Evolutionary conservation across 2,329 filamentous ascomycete species (phyloP).

Genomic region (Hypoxylon sp.): DNA sequence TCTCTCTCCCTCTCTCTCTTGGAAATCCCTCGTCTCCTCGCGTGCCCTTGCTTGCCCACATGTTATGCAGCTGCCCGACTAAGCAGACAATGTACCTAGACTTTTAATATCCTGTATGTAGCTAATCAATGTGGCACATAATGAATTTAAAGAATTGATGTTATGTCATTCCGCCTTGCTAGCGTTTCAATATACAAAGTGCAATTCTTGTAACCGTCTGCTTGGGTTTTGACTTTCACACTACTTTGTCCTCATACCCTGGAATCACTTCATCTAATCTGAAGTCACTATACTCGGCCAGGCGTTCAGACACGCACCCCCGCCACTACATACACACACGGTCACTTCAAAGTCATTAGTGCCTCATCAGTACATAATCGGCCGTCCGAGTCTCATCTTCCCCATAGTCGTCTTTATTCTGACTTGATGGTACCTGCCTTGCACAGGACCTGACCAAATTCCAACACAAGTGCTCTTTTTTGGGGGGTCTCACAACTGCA

Average conservation of each 20-base stretch:
- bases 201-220: conserved; percentile 21
- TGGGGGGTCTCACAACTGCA: conserved; percentile 13
- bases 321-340: background rate
- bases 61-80: background rate
- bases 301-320: conserved; percentile 14
- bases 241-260: conserved; percentile 12
- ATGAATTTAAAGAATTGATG: conserved; percentile 15
- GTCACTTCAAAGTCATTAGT: conserved; percentile 14
- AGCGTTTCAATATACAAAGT: background rate
- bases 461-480: conserved; percentile 10
- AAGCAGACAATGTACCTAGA: conserved; percentile 8
- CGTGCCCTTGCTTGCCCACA: conserved; percentile 23
- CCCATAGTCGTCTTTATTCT: background rate
- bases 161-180: conserved; percentile 31
- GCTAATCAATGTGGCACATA: conserved; percentile 24
- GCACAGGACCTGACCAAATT: conserved; percentile 7
- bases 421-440: conserved; percentile 7
- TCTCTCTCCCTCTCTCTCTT: conserved; percentile 1
- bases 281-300: conserved; percentile 6
- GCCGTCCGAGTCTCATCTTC: background rate
- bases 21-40: conserved; percentile 22
- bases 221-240: conserved; percentile 3
- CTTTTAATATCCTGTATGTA: conserved; percentile 20
- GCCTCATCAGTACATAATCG: conserved; percentile 6
- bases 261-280: conserved; percentile 18